These are phyloP conservation scores for Theobroma cacao DNA, from an alignment of 345 rosid genomes.

Conservation along the genomic window DNA sequence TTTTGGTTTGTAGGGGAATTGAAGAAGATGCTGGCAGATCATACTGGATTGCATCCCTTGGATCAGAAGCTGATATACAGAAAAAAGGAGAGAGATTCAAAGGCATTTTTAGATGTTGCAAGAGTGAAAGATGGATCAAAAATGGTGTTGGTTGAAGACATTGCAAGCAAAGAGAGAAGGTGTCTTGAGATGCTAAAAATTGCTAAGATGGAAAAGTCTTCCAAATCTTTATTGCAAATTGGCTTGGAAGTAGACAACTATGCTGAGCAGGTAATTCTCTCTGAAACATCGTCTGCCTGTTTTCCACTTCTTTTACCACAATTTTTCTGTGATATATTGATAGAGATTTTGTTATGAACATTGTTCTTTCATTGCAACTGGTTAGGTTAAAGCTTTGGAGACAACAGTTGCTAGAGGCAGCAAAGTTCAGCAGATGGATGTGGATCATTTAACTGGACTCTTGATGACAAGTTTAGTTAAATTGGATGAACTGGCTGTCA, in stretches of 20 bases:
- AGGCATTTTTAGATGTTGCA: constrained; percentile 40
- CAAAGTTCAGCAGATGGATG: constrained; percentile 34
- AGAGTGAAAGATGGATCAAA: constrained; percentile 56
- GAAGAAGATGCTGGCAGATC: constrained; percentile 51
- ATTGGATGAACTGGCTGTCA: constrained; percentile 46
- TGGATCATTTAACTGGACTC: constrained; percentile 37
- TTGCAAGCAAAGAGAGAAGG: constrained; percentile 42
- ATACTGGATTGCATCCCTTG: constrained; percentile 45
- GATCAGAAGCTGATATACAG: constrained; percentile 59
- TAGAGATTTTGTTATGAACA: background rate
- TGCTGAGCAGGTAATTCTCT: constrained; percentile 32
- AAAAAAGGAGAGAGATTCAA: constrained; percentile 61
- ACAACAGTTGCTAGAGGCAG: constrained; percentile 30
- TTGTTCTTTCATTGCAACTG: background rate
- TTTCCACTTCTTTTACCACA: background rate
- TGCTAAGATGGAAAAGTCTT: constrained; percentile 47
- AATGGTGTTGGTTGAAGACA: constrained; percentile 49
- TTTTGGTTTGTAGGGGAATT: constrained; percentile 41
- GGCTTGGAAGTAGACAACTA: constrained; percentile 41
- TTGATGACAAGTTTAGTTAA: constrained; percentile 48
- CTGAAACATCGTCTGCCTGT: background rate
- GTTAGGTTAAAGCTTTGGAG: constrained; percentile 40
- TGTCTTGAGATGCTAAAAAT: constrained; percentile 44
- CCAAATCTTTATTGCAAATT: constrained; percentile 42
- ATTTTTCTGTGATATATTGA: background rate